A percentile compares a stretch with the other conserved stretches of the same genome.
These are phyloP conservation scores for Penicillium verrucosum DNA, from an alignment of 2,329 filamentous ascomycete genomes.

Conservation along the genomic window DNA sequence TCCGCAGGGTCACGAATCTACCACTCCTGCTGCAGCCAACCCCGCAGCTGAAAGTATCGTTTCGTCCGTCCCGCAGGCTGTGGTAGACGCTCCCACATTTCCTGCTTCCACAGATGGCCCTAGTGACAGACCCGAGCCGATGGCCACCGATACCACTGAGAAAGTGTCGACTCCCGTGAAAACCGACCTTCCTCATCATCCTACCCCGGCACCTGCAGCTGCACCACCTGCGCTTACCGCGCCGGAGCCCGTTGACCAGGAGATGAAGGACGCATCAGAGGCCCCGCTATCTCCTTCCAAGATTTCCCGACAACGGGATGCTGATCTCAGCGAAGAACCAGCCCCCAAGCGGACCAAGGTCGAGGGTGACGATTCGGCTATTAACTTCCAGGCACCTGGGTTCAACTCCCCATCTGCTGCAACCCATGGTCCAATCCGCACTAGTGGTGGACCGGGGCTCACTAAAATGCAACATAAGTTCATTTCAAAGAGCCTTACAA, in stretches of 20 bases:
- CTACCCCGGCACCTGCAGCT: constrained; percentile 16
- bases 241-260: constrained; percentile 40
- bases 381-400: constrained; percentile 47
- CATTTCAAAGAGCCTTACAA: constrained; percentile 39
- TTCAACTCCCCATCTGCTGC: constrained; percentile 39
- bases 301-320: constrained; percentile 71
- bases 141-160: constrained; percentile 22
- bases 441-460: constrained; percentile 28
- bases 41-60: neutral
- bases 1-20: neutral
- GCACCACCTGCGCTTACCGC: constrained; percentile 15
- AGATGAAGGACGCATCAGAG: constrained; percentile 57
- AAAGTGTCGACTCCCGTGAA: constrained; percentile 20
- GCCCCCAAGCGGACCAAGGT: constrained; percentile 78
- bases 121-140: constrained; percentile 13
- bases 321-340: constrained; percentile 63
- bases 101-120: constrained; percentile 8
- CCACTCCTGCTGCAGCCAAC: neutral
- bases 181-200: constrained; percentile 37
- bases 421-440: constrained; percentile 9
- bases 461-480: constrained; percentile 45
- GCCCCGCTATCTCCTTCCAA: constrained; percentile 54
- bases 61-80: neutral
- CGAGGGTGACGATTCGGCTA: constrained; percentile 51
- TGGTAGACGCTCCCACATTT: neutral